Percentiles rank a stretch among this genome's conserved stretches.
These are phyloP conservation scores for Lentinula edodes DNA, from an alignment of 768 basidiomycete genomes.

Conservation along the genomic window DNA sequence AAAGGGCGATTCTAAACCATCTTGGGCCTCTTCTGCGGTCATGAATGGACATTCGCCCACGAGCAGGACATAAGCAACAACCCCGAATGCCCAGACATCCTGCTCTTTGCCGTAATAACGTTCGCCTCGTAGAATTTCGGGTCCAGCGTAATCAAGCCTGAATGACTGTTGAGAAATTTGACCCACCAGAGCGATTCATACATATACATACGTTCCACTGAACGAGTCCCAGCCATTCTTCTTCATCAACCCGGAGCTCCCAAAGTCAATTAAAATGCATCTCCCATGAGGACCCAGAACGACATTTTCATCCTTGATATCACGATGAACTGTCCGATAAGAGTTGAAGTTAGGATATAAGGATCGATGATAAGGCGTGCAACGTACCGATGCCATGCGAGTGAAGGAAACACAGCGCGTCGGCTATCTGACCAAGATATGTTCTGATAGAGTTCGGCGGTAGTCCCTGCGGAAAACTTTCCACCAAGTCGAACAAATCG, in stretches of 20 bases:
- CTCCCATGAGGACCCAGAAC: constrained; percentile 75
- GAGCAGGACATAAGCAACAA: constrained; percentile 92
- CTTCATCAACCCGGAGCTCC: constrained; percentile 82
- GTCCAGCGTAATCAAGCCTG: constrained; percentile 91
- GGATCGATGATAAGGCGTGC: not conserved
- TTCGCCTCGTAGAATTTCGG: constrained; percentile 93
- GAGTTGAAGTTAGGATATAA: constrained; percentile 7
- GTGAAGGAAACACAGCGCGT: constrained; percentile 87
- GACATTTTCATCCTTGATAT: constrained; percentile 97
- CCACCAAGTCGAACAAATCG: constrained; percentile 95
- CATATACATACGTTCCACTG: constrained; percentile 76
- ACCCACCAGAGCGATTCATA: constrained; percentile 4
- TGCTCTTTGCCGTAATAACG: constrained; percentile 95
- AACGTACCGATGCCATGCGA: constrained; percentile 80
- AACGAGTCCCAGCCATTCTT: constrained; percentile 88
- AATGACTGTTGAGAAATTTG: constrained; percentile 3
- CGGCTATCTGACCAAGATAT: constrained; percentile 91
- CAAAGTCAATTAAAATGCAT: constrained; percentile 95
- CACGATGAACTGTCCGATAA: constrained; percentile 71
- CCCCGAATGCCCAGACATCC: constrained; percentile 97
- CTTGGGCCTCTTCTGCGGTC: constrained; percentile 87
- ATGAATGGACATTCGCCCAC: constrained; percentile 90
- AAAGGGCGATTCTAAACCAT: constrained; percentile 72
- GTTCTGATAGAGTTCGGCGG: constrained; percentile 68
- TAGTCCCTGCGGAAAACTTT: constrained; percentile 81